Evolutionary conservation across 371 early-diverging fungal species (phyloP).

Genomic region (Nematocida sp.): DNA sequence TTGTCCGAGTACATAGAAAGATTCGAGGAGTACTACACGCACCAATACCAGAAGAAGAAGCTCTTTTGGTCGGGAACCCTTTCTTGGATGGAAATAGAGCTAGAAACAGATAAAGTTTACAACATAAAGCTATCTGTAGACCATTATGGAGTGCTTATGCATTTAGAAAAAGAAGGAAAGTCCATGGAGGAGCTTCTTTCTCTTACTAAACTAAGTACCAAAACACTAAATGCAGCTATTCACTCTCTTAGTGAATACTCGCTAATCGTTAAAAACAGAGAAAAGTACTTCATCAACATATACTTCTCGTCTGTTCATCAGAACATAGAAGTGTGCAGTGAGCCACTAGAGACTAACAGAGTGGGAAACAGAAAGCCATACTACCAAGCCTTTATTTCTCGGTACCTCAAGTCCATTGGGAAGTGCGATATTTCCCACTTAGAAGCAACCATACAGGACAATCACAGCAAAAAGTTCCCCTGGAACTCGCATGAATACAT

Average conservation of each 20-base stretch:
- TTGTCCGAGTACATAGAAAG: not conserved
- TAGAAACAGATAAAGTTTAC: constrained; percentile 37
- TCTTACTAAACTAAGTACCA: not conserved
- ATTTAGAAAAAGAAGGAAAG: not conserved
- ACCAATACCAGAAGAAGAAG: constrained; percentile 4
- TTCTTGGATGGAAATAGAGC: constrained; percentile 29
- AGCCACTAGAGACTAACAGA: not conserved
- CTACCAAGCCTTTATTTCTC: constrained; percentile 50
- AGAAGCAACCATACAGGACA: not conserved
- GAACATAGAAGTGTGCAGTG: not conserved
- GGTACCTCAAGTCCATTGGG: not conserved
- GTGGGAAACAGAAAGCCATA: constrained; percentile 47
- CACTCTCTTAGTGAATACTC: not conserved
- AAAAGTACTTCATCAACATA: constrained; percentile 13
- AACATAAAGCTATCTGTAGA: constrained; percentile 12
- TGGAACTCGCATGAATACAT: constrained; percentile 31
- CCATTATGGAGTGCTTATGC: constrained; percentile 21
- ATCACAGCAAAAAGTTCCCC: constrained; percentile 9
- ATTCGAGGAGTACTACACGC: constrained; percentile 26
- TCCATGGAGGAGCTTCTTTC: not conserved
- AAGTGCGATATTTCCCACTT: not conserved
- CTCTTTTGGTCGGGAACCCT: constrained; percentile 27
- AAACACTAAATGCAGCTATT: not conserved
- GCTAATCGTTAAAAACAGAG: not conserved
- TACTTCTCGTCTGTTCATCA: not conserved